Evolutionary conservation across 176 grass and related monocot species (phyloP).

Genomic region (Triticum dicoccoides): DNA sequence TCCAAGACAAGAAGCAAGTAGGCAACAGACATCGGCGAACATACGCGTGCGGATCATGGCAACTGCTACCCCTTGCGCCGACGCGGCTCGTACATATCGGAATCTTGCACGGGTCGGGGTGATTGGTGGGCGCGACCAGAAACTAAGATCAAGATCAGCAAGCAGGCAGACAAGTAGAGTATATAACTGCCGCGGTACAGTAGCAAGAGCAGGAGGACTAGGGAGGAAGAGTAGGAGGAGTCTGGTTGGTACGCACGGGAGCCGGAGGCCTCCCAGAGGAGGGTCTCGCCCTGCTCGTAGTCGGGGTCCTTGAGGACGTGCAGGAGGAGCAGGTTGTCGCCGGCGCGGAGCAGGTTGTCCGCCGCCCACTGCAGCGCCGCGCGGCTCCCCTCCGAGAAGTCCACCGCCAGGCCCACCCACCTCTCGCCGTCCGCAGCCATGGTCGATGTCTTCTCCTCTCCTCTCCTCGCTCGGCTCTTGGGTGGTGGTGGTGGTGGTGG

Average conservation of each 20-base stretch:
- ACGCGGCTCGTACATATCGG: not conserved
- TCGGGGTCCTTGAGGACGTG: slow-evolving; percentile 64
- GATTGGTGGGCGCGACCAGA: not conserved
- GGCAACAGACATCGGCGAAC: not conserved
- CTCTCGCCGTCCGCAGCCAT: slow-evolving; percentile 39
- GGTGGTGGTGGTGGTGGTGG: not conserved
- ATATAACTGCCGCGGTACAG: not conserved
- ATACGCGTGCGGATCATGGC: not conserved
- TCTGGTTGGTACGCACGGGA: slow-evolving; percentile 29
- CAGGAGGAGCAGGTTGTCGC: slow-evolving; percentile 65
- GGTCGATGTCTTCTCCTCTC: not conserved
- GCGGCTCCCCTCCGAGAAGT: slow-evolving; percentile 73
- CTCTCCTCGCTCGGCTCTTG: not conserved
- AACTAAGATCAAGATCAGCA: not conserved
- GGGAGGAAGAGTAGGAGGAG: not conserved
- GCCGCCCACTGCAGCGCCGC: slow-evolving; percentile 65
- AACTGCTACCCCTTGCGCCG: not conserved
- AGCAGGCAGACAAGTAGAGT: not conserved
- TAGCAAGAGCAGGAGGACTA: no score
- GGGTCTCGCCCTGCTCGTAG: slow-evolving; percentile 69
- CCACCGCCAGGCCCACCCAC: slow-evolving; percentile 59
- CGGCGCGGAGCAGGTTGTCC: slow-evolving; percentile 63
- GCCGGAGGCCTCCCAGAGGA: slow-evolving; percentile 76
- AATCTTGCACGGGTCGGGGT: not conserved
- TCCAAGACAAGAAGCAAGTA: not conserved